Conservation (phyloP, 495 filamentous ascomycete species). For the Penicillium ochrochloron region DNA sequence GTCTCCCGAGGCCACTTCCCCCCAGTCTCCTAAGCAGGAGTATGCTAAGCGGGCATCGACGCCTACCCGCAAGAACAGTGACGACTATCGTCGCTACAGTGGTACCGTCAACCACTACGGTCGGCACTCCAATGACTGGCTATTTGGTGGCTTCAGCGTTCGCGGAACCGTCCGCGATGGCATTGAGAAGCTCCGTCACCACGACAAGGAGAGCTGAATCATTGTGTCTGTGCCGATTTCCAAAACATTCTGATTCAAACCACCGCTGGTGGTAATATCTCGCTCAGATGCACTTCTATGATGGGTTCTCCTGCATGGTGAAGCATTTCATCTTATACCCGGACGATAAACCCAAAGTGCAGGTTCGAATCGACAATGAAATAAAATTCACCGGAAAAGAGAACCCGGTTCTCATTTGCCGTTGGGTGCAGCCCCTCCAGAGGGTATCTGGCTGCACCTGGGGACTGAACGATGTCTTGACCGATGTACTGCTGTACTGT, state of each 20-base stretch:
- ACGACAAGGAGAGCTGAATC: conserved; percentile 35
- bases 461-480: conserved; percentile 3
- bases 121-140: conserved; percentile 56
- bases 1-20: conserved; percentile 25
- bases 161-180: conserved; percentile 51
- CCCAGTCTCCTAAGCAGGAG: conserved; percentile 26
- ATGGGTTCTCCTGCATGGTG: background rate
- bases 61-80: conserved; percentile 34
- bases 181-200: conserved; percentile 56
- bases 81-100: conserved; percentile 47
- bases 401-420: conserved; percentile 2
- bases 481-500: background rate
- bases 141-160: conserved; percentile 54
- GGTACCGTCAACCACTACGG: conserved; percentile 51
- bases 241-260: background rate
- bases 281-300: background rate
- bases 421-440: background rate
- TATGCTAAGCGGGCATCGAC: conserved; percentile 26
- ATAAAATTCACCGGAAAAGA: background rate
- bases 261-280: background rate
- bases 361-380: background rate
- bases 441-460: background rate
- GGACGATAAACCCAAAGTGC: background rate
- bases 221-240: background rate
- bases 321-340: background rate